Evolutionary conservation across 1,139 yeast genomes (phyloP).

Genomic region (Suhomyces yuchorum): DNA sequence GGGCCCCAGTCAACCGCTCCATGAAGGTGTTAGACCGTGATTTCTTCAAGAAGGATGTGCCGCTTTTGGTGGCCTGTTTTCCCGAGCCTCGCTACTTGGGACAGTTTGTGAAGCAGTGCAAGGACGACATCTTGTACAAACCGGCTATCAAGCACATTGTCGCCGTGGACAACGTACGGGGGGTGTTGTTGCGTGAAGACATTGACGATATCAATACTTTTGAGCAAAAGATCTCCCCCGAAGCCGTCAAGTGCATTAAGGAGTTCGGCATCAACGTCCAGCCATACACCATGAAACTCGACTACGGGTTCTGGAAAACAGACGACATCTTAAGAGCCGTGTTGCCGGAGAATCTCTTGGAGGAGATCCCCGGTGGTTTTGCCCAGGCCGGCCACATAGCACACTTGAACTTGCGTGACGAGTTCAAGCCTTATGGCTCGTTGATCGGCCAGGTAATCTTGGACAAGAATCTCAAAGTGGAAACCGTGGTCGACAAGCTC

Average conservation of each 20-base stretch:
- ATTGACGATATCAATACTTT: constrained; percentile 44
- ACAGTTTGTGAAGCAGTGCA: constrained; percentile 52
- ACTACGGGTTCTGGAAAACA: constrained; percentile 81
- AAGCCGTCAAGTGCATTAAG: constrained; percentile 47
- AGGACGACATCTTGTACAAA: constrained; percentile 58
- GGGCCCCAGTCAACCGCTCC: constrained; percentile 69
- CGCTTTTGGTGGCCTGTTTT: constrained; percentile 67
- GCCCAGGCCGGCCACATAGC: constrained; percentile 97
- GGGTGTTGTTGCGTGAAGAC: constrained; percentile 62
- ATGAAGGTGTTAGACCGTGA: constrained; percentile 68
- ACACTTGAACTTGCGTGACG: constrained; percentile 82
- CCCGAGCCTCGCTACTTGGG: constrained; percentile 67
- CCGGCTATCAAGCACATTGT: constrained; percentile 71
- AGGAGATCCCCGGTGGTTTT: constrained; percentile 86
- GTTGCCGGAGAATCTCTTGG: constrained; percentile 68
- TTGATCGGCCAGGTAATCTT: constrained; percentile 88
- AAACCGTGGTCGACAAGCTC: constrained; percentile 92
- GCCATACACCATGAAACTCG: constrained; percentile 60
- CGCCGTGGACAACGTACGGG: constrained; percentile 51
- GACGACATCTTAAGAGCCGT: constrained; percentile 82
- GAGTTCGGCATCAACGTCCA: constrained; percentile 49
- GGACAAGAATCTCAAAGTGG: constrained; percentile 78
- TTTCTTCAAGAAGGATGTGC: constrained; percentile 57
- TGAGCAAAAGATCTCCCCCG: constrained; percentile 38
- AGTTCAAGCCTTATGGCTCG: constrained; percentile 77